Conservation (phyloP, 106 monocot species). For the Dendrobium nobile region DNA sequence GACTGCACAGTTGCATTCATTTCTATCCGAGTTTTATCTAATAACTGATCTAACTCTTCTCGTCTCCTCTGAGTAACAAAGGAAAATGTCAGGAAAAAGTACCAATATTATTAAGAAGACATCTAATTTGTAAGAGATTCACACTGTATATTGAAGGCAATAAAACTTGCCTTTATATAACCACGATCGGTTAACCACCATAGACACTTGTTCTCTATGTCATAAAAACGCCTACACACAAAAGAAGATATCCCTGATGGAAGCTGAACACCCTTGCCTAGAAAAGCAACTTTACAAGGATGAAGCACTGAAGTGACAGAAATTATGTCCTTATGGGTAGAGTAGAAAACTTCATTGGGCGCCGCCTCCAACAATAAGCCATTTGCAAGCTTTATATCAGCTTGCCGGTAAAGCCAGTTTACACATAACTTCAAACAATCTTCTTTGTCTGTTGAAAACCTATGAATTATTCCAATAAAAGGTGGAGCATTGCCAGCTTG, state of each 20-base stretch:
- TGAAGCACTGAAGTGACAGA: neutral
- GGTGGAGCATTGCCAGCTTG: neutral
- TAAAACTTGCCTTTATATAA: constrained; percentile 75
- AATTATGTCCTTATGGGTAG: too few relatives aligned
- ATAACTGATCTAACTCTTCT: constrained; percentile 82
- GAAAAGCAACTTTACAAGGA: neutral
- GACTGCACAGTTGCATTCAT: constrained; percentile 94
- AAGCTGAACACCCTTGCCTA: neutral
- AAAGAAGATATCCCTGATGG: constrained; percentile 67
- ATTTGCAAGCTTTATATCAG: neutral
- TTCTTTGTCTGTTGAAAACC: neutral
- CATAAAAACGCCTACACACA: constrained; percentile 88
- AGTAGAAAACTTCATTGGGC: neutral
- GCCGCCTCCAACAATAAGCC: neutral
- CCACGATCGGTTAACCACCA: constrained; percentile 96
- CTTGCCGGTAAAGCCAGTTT: neutral
- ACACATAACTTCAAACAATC: neutral
- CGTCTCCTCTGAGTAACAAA: constrained; percentile 61
- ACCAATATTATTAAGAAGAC: neutral
- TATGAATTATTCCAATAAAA: neutral
- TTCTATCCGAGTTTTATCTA: constrained; percentile 77
- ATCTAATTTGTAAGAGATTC: neutral
- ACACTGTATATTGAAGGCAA: neutral
- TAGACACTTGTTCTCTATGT: constrained; percentile 83
- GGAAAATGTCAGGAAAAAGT: neutral